Conservation (phyloP, 768 basidiomycete species). For the Mycena galericulata region DNA sequence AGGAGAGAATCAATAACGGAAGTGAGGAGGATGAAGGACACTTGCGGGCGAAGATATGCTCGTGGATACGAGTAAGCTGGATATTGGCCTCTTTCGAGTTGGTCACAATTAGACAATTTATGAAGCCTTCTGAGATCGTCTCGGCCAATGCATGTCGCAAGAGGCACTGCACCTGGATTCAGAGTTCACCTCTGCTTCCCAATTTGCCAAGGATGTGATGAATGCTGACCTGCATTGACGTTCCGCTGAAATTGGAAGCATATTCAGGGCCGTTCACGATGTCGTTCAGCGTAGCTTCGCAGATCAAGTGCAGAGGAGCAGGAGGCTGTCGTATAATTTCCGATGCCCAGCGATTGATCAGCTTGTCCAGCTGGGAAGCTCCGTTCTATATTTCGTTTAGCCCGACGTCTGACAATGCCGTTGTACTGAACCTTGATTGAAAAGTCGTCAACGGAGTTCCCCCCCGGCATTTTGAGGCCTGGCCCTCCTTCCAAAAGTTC, state of each 20-base stretch:
- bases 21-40: slow-evolving; percentile 27
- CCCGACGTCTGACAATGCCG: slow-evolving; percentile 37
- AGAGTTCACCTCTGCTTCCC: too few relatives aligned
- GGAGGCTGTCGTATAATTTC: slow-evolving; percentile 74
- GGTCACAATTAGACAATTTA: slow-evolving; percentile 89
- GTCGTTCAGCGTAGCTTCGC: slow-evolving; percentile 70
- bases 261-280: slow-evolving; percentile 64
- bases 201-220: too few relatives aligned
- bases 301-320: slow-evolving; percentile 62
- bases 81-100: slow-evolving; percentile 87
- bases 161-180: slow-evolving; percentile 81
- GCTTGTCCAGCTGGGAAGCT: slow-evolving; percentile 83
- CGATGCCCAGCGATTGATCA: slow-evolving; percentile 90
- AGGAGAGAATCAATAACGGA: neutral
- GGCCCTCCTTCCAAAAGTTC: slow-evolving; percentile 77
- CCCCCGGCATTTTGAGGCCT: slow-evolving; percentile 55
- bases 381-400: slow-evolving; percentile 64
- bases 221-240: slow-evolving; percentile 64
- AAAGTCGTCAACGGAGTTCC: slow-evolving; percentile 85
- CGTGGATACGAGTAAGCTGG: slow-evolving; percentile 88
- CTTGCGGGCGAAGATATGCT: slow-evolving; percentile 87
- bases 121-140: slow-evolving; percentile 79
- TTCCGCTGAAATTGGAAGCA: slow-evolving; percentile 55
- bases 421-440: slow-evolving; percentile 91
- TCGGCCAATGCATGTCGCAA: slow-evolving; percentile 87